These are phyloP conservation scores for Talaromyces sp. DNA, from an alignment of 2,329 filamentous ascomycete species.

Conservation along the genomic window DNA sequence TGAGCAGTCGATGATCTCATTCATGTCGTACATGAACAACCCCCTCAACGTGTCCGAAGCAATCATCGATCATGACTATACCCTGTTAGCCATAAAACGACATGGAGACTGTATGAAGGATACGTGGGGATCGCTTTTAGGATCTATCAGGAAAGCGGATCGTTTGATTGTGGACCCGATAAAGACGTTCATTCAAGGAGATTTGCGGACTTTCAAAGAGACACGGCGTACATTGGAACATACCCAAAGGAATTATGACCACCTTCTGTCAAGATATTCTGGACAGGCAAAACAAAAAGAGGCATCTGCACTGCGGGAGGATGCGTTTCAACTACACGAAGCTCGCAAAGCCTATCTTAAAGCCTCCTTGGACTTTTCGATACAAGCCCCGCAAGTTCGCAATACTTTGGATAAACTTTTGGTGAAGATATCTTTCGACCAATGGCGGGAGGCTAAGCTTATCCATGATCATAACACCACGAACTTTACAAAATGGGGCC, in stretches of 20 bases:
- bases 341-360: conserved; percentile 86
- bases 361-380: conserved; percentile 88
- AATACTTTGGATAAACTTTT: conserved; percentile 80
- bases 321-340: conserved; percentile 94
- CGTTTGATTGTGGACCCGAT: conserved; percentile 76
- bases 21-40: conserved; percentile 72
- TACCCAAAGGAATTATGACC: conserved; percentile 80
- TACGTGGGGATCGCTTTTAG: conserved; percentile 76
- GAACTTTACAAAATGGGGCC: conserved; percentile 63
- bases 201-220: conserved; percentile 84
- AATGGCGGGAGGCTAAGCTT: conserved; percentile 80
- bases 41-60: conserved; percentile 72
- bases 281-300: conserved; percentile 90
- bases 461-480: conserved; percentile 63
- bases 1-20: conserved; percentile 74
- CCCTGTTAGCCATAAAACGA: conserved; percentile 76
- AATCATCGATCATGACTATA: conserved; percentile 92
- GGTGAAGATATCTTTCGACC: conserved; percentile 77
- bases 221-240: conserved; percentile 70
- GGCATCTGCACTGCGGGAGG: conserved; percentile 82
- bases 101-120: conserved; percentile 83
- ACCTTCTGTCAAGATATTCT: conserved; percentile 74
- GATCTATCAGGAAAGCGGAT: conserved; percentile 74
- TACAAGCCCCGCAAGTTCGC: conserved; percentile 80
- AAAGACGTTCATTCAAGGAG: conserved; percentile 69